Conservation (phyloP, 139 green algal genomes). For the Chlorella sp. region DNA sequence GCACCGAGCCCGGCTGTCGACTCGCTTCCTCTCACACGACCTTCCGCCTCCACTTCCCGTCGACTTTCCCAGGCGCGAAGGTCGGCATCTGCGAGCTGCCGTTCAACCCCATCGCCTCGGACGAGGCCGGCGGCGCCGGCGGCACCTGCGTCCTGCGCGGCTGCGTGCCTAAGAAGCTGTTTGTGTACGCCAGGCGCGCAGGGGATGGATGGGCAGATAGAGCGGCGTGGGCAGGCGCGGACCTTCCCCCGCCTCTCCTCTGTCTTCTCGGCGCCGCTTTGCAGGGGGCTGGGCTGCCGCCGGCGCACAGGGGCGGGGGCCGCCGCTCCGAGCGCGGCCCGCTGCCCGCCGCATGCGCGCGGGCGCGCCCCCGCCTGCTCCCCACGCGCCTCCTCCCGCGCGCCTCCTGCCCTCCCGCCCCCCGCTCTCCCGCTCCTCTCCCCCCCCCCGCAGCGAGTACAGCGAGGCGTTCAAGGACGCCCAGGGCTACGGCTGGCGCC, state of each 20-base stretch:
- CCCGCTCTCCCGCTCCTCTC: too few species aligned
- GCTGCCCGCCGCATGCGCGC: too few species aligned
- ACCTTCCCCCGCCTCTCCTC: not conserved
- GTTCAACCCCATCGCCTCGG: constrained; percentile 60
- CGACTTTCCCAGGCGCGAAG: constrained; percentile 66
- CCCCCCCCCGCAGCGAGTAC: too few species aligned
- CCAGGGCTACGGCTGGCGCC: constrained; percentile 63
- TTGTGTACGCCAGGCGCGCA: constrained; percentile 58
- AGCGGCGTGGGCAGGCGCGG: not conserved
- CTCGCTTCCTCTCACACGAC: too few species aligned
- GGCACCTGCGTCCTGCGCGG: constrained; percentile 84
- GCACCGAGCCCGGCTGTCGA: too few species aligned
- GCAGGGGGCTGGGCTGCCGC: not conserved
- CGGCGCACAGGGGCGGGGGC: too few species aligned
- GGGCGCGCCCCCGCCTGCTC: too few species aligned
- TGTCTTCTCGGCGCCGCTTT: not conserved
- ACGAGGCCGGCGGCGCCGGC: constrained; percentile 74
- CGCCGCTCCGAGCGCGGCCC: too few species aligned
- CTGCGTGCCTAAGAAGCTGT: constrained; percentile 81
- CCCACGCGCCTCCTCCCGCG: too few species aligned
- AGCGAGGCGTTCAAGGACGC: constrained; percentile 70
- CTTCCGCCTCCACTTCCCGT: too few species aligned
- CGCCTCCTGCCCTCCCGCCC: too few species aligned
- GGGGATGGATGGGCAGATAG: too few species aligned
- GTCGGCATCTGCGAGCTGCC: constrained; percentile 86